phyloP scores from a whole-genome alignment of 495 filamentous ascomycete genomes.

The Usnea hakonensis region DNA sequence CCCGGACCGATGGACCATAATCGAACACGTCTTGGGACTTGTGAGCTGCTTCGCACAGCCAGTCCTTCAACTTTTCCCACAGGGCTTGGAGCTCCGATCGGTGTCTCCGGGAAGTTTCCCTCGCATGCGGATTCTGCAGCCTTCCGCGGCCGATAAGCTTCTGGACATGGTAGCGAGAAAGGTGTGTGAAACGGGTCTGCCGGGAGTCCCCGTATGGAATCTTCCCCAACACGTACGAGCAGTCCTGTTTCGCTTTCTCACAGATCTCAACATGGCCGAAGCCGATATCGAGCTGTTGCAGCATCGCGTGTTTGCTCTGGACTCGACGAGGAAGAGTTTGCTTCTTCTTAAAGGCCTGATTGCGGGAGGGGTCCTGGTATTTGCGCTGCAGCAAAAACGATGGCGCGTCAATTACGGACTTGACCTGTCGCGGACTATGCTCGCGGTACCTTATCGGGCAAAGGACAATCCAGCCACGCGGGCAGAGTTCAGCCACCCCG shows the following conservation, averaged over 20 bases:
- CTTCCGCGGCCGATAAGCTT: conserved; percentile 2
- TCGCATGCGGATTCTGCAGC: conserved; percentile 19
- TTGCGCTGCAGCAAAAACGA: conserved; percentile 47
- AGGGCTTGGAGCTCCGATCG: conserved; percentile 3
- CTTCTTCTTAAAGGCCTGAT: conserved; percentile 55
- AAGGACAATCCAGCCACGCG: too few species aligned
- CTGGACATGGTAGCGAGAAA: conserved; percentile 6
- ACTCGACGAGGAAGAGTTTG: conserved; percentile 33
- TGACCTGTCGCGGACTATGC: too few species aligned
- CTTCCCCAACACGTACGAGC: conserved; percentile 4
- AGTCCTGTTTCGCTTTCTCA: conserved; percentile 3
- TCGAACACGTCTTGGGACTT: conserved; percentile 7
- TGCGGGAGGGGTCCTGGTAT: conserved; percentile 47
- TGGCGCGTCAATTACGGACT: conserved; percentile 64
- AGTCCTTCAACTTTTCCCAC: background rate
- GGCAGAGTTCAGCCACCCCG: too few species aligned
- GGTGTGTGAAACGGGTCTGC: conserved; percentile 7
- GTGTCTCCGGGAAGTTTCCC: conserved; percentile 23
- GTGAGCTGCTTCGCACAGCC: background rate
- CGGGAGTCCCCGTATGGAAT: conserved; percentile 3
- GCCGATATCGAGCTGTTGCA: conserved; percentile 29
- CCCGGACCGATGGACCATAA: conserved; percentile 48
- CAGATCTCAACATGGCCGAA: conserved; percentile 4
- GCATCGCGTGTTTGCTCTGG: conserved; percentile 5
- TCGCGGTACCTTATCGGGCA: too few species aligned